A percentile compares a stretch with the other conserved stretches of the same genome.
phyloP scores from a whole-genome alignment of 208 protist species.

The Angomonas ambiguus region DNA sequence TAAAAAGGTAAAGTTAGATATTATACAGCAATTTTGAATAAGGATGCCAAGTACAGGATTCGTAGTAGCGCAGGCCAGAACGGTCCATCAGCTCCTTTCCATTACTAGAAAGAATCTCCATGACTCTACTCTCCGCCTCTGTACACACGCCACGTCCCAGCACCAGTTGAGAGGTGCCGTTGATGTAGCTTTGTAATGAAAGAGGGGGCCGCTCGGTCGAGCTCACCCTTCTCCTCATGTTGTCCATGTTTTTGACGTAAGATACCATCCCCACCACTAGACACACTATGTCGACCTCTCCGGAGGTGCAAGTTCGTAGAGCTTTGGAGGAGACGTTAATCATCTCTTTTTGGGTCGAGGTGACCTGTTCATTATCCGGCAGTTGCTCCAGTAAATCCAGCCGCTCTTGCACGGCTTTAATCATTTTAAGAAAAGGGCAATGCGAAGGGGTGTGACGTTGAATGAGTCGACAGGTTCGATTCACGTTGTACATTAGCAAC shows the following conservation, averaged over 20 bases:
- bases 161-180: constrained; percentile 21
- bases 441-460: constrained; percentile 20
- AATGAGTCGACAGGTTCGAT: constrained; percentile 31
- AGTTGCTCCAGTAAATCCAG: constrained; percentile 7
- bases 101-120: constrained; percentile 18
- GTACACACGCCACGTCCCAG: constrained; percentile 10
- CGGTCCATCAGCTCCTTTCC: constrained; percentile 20
- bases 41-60: constrained; percentile 29
- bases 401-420: constrained; percentile 17
- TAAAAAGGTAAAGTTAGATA: constrained; percentile 4
- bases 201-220: constrained; percentile 6
- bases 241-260: constrained; percentile 33
- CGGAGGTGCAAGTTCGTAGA: constrained; percentile 17
- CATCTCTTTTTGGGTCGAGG: constrained; percentile 12
- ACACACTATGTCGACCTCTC: constrained; percentile 30
- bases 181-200: constrained; percentile 3
- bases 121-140: constrained; percentile 15
- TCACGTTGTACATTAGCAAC: constrained; percentile 47
- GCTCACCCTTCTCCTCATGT: constrained; percentile 12
- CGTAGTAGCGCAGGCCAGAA: constrained; percentile 21
- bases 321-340: constrained; percentile 25
- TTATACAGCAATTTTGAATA: constrained; percentile 23
- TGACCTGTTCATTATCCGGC: not conserved
- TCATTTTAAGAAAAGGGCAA: constrained; percentile 34
- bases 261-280: constrained; percentile 30